Evolutionary conservation across 2,329 filamentous ascomycete genomes (phyloP), one percentile per base, ranked within the genome.

Genomic region (Monosporascus sp.): DNA sequence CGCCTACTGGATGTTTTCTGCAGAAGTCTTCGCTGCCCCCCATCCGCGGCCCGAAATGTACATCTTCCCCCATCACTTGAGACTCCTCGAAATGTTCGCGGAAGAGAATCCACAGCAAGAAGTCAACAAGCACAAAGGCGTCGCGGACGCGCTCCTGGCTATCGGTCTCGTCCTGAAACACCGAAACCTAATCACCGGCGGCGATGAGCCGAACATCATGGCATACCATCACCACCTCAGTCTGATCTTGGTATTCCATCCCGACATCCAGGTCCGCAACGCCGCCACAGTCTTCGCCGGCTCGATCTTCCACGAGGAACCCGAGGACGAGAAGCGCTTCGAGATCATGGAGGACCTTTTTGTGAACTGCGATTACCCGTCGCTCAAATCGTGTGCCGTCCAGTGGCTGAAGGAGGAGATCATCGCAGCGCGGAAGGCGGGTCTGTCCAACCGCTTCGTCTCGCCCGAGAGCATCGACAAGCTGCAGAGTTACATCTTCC

Each of bases 401-500:
- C 76, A 76, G 4, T 87, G 84, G 84, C 68, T 86, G 36, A 78
- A 82, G 51, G 83, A 86, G 60, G 84, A 87, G 63, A 70, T 86
- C 17, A 73, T 85, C 8, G 66, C 73, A 5, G 77, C 79, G 3
- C 68, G 52, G 49, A 53, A 66, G 27, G 59, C 57, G 2, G 63
- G 63, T 38, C 56, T 62, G 31, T 58, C 68, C 6, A 69, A 67
- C 52, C 56, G 65, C 5, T 87, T 87, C 64, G 68, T 76, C 11
- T 76, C 72, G 5, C 70, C 78, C 0, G 79, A 82, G 17, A 80
- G 80, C 44, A 70, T 87, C 20, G 79, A 85, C 43, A 74, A 75
- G 20, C 72, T 85, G n/a, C 81, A 86, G 62, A 83, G 85, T 60
- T 75, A 76, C 46, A 67, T 86, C 17, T 87, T 87, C 61, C 82